phyloP scores from a whole-genome alignment of 2,329 filamentous ascomycete species.

The Fusarium sp. region DNA sequence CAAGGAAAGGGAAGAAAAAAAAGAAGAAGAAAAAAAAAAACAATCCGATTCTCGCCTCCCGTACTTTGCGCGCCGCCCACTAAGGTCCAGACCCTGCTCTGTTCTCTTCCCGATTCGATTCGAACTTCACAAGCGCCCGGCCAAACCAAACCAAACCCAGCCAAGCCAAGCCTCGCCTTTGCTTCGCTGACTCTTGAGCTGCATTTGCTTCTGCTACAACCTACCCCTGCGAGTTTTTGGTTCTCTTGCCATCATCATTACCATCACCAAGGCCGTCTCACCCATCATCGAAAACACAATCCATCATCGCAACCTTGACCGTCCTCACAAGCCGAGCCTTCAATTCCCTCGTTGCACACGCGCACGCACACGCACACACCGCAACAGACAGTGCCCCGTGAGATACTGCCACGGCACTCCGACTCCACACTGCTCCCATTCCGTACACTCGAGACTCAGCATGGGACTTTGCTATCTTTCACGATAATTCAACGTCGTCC shows the following conservation, averaged over 20 bases:
- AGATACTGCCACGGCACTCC: slow-evolving; percentile 42
- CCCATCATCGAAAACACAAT: slow-evolving; percentile 3
- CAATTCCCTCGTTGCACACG: slow-evolving; percentile 7
- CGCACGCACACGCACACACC: no score
- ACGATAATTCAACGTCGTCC: slow-evolving; percentile 50
- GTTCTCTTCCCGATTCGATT: slow-evolving; percentile 41
- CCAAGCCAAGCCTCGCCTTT: slow-evolving; percentile 39
- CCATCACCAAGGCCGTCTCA: not conserved
- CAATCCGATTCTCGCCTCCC: slow-evolving; percentile 44
- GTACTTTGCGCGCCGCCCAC: slow-evolving; percentile 42
- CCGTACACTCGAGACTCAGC: slow-evolving; percentile 45
- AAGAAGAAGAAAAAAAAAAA: slow-evolving; percentile 3
- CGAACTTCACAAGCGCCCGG: slow-evolving; percentile 37
- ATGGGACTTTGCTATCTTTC: slow-evolving; percentile 48
- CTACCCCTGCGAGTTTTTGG: slow-evolving; percentile 26
- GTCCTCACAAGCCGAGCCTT: slow-evolving; percentile 6
- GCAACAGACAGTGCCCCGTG: slow-evolving; percentile 38
- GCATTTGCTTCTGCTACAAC: slow-evolving; percentile 27
- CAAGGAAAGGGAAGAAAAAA: slow-evolving; percentile 1
- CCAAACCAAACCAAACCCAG: slow-evolving; percentile 18
- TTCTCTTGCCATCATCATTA: slow-evolving; percentile 28
- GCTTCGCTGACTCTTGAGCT: slow-evolving; percentile 39
- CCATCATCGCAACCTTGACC: not conserved
- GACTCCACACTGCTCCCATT: slow-evolving; percentile 44
- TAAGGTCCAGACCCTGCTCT: slow-evolving; percentile 43